Conservation (phyloP, 106 monocot species). For the Allium fistulosum region DNA sequence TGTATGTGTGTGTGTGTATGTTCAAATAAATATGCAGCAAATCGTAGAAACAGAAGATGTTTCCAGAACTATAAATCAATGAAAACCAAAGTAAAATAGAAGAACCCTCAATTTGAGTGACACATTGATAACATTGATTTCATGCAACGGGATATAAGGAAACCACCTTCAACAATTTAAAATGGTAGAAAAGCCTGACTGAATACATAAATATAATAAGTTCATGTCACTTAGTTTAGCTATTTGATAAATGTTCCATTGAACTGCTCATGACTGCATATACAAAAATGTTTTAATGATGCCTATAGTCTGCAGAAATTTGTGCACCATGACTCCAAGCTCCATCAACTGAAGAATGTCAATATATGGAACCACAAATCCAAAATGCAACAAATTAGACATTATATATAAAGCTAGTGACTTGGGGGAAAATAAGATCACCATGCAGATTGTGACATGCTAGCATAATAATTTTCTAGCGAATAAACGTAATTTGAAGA, state of each 20-base stretch:
- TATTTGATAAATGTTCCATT: slow-evolving; percentile 7
- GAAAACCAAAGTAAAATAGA: no score
- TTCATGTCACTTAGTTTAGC: no score
- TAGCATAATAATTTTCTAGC: background rate
- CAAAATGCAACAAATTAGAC: slow-evolving; percentile 8
- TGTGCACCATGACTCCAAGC: slow-evolving; percentile 3
- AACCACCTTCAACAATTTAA: no score
- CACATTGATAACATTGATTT: no score
- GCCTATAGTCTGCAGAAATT: slow-evolving; percentile 15
- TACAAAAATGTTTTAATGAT: background rate
- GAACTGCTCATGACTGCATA: background rate
- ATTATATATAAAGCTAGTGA: background rate
- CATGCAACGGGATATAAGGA: no score
- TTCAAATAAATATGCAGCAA: no score
- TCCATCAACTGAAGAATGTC: slow-evolving; percentile 17
- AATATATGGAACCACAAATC: background rate
- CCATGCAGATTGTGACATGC: background rate
- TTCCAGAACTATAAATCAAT: no score
- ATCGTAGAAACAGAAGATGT: no score
- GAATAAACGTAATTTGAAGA: background rate
- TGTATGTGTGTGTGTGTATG: no score
- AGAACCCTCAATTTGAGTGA: no score
- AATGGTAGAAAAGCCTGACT: no score
- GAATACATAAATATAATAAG: no score
- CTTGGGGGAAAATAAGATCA: slow-evolving; percentile 1